Conservation (phyloP, 768 basidiomycete genomes). For the Kondoa subrosea region DNA sequence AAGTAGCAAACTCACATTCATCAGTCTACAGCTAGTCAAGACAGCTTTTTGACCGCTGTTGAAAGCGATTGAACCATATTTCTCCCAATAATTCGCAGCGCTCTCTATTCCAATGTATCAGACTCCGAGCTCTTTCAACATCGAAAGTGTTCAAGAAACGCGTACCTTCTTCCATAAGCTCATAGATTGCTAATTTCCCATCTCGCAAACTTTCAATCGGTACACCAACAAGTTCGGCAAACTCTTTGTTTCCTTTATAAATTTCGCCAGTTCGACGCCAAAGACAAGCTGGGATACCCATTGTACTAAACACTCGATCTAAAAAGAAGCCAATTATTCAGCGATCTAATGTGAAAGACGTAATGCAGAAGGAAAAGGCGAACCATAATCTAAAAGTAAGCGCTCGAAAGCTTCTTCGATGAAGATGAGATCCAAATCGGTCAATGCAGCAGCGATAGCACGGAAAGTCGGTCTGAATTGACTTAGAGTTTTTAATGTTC, state of each 20-base stretch:
- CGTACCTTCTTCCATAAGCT: conserved; percentile 84
- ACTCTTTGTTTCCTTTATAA: conserved; percentile 94
- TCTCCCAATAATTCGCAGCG: conserved; percentile 37
- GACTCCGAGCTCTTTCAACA: conserved; percentile 56
- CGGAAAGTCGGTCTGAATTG: conserved; percentile 36
- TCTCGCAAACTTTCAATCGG: conserved; percentile 79
- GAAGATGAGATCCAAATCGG: conserved; percentile 81
- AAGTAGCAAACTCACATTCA: conserved; percentile 11
- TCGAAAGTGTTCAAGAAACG: conserved; percentile 69
- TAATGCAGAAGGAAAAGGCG: conserved; percentile 25
- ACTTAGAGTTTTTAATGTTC: conserved; percentile 66
- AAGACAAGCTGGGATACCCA: conserved; percentile 85
- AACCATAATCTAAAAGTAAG: conserved; percentile 76
- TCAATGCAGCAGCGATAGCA: conserved; percentile 60
- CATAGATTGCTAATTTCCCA: conserved; percentile 88
- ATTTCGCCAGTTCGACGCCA: conserved; percentile 97
- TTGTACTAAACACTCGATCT: conserved; percentile 53
- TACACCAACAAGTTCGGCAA: conserved; percentile 73
- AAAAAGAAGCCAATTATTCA: background rate
- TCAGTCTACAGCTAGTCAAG: conserved; percentile 69
- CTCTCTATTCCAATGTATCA: conserved; percentile 5
- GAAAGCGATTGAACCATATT: conserved; percentile 84
- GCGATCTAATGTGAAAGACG: background rate
- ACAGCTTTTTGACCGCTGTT: conserved; percentile 84
- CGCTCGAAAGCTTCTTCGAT: conserved; percentile 97